Evolutionary conservation across 2,329 filamentous ascomycete species (phyloP), one percentile per base, ranked within the genome.

Genomic region (Ceratocystis eucalypticola): DNA sequence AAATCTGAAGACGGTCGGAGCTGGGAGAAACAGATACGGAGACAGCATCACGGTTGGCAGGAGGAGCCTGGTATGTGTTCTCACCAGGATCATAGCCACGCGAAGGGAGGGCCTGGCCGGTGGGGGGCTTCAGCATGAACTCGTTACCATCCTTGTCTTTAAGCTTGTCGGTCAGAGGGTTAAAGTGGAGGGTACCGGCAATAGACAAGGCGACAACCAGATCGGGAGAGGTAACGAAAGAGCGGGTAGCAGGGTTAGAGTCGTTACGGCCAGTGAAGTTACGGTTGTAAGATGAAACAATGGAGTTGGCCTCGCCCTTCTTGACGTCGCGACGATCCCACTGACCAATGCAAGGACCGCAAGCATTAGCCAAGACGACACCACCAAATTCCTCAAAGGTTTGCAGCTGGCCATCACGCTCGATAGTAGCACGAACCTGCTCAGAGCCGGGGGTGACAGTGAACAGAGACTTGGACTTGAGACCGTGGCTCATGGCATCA

Each of bases 231-330:
- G 91, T 88, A 71, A 96, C 91, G 77, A 96, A 96, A 67, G 90
- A 90, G 81, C 96, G 91, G 64, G 91, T 96, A 66, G 91, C 91
- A 50, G 91, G 91, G 83, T 96, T 97, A 71, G 89, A 91, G 72
- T 96, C 92, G 77, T 97, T 97, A 76, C 94, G 91, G 71, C 93
- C 93, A 69, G 93, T 97, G 82, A 99, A 97, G 86, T 99, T 97
- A 79, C 94, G 91, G 88, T 99, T 99, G 87, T 96, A 99, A 33
- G 94, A 97, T 61, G 92, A 96, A 76, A 99, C 82, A 76, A 99
- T 99, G 5, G 91, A 95, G 86, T 99, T 99, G 73, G 91, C 81
- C 72, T 89, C 87, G 71, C 93, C 93, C 85, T 97, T 96, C 84
- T 92, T 88, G 66, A 96, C 91, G 72, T 97, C 93, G 71, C 80